Evolutionary conservation across 2,329 filamentous ascomycete genomes (phyloP), one percentile per base, ranked within the genome.

Genomic region (Curvularia lunata): DNA sequence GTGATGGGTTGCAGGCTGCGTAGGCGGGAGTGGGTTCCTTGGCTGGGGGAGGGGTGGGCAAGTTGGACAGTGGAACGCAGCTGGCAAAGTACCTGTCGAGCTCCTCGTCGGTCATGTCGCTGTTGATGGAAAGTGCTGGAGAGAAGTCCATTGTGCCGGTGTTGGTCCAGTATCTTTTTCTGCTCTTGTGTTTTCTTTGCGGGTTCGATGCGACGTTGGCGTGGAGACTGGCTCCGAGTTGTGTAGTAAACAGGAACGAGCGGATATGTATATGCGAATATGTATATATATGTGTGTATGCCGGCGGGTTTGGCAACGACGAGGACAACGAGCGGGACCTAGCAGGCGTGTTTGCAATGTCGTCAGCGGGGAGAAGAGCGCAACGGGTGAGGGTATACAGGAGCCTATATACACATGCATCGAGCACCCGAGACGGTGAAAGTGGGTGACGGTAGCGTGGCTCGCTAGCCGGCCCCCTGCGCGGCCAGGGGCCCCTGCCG

Each of bases 21-120:
- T 50, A 41, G 38, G 51, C 52, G 34, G 59, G 50, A 41, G 62
- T 58, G 48, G 63, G 62, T 59, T 71, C 65, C 63, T 71, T 75
- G 51, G 65, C 66, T 19, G 73, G 74, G n/a, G 77, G 77, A 54
- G 77, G 77, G 16, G 77, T 78, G 6, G 77, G 77, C 21, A 78
- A 65, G 62, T 73, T 77, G 30, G 75, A 78, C 40, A 78, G 65
- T 46, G 75, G 76, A 25, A 75, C 72, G 45, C 74, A 78, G 52
- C 61, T 73, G 40, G 73, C 75, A 61, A 78, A 75, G 64, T 77
- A 78, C 54, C 61, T 62, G 46, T 78, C 77, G 62, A 77, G 54
- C 57, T 77, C 74, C 52, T 76, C 75, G 54, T 76, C 72, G 45
- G 74, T 74, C 64, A 76, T 67, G 63, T 76, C 69, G 66, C 67